phyloP scores from a whole-genome alignment of 345 rosid genomes.

The Moricandia moricandioides region DNA sequence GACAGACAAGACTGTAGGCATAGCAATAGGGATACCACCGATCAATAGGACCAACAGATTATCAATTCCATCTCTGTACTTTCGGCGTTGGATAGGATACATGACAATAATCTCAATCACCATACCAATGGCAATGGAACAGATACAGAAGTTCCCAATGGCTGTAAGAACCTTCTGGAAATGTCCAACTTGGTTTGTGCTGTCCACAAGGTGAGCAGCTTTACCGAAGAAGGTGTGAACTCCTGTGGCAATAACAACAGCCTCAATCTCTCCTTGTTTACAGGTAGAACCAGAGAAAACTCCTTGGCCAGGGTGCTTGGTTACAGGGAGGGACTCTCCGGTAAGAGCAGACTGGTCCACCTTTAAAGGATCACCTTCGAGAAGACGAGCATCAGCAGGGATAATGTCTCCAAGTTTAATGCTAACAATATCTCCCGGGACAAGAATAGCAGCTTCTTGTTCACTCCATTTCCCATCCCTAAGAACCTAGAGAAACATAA shows the following conservation, averaged over 20 bases:
- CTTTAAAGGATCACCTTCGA: slow-evolving; percentile 88
- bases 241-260: slow-evolving; percentile 82
- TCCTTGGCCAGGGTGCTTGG: slow-evolving; percentile 76
- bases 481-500: slow-evolving; percentile 26
- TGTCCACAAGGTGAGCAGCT: slow-evolving; percentile 58
- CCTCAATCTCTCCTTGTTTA: slow-evolving; percentile 92
- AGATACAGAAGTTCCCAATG: slow-evolving; percentile 85
- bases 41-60: slow-evolving; percentile 77
- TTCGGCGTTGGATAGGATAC: slow-evolving; percentile 78
- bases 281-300: slow-evolving; percentile 89
- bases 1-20: slow-evolving; percentile 94
- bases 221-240: slow-evolving; percentile 90
- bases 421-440: slow-evolving; percentile 84
- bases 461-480: slow-evolving; percentile 81
- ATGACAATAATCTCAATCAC: slow-evolving; percentile 71
- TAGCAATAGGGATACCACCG: slow-evolving; percentile 92
- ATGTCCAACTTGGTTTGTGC: slow-evolving; percentile 86
- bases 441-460: slow-evolving; percentile 75
- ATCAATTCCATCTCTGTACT: slow-evolving; percentile 81
- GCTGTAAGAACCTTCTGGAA: slow-evolving; percentile 86
- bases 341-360: slow-evolving; percentile 87
- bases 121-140: slow-evolving; percentile 85
- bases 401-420: slow-evolving; percentile 86
- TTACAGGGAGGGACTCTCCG: slow-evolving; percentile 89
- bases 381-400: slow-evolving; percentile 94